Evolutionary conservation across 2,329 filamentous ascomycete species (phyloP).

Genomic region (Colletotrichum filicis): DNA sequence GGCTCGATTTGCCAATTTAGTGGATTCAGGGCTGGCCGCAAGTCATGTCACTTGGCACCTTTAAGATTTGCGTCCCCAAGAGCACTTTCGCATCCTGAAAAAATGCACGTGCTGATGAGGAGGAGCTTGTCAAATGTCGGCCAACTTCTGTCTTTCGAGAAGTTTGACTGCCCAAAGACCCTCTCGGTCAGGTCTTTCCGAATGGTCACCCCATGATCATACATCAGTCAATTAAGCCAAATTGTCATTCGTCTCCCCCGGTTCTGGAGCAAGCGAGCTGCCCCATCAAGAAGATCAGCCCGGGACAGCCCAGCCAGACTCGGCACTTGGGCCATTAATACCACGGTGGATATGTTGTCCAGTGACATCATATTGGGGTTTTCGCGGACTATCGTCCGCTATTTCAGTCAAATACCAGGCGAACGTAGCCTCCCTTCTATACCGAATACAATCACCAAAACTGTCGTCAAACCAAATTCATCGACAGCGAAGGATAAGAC

Average conservation of each 20-base stretch:
- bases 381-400: neutral
- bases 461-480: neutral
- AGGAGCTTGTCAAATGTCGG: neutral
- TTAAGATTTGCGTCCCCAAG: neutral
- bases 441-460: neutral
- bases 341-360: neutral
- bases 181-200: constrained; percentile 11
- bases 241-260: constrained; percentile 10
- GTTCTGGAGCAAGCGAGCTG: constrained; percentile 23
- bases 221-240: neutral
- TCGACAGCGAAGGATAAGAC: neutral
- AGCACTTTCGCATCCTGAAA: constrained; percentile 1
- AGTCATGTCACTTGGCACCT: neutral
- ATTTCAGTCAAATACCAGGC: neutral
- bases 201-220: neutral
- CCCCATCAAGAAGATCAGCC: constrained; percentile 22
- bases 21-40: neutral
- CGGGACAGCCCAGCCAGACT: constrained; percentile 21
- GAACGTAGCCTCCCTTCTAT: neutral
- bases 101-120: neutral
- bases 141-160: neutral
- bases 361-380: constrained; percentile 23
- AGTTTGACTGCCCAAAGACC: neutral
- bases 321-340: constrained; percentile 22
- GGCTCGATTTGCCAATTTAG: constrained; percentile 1